Evolutionary conservation across 352 stramenopile genomes (phyloP).

Genomic region (Achlya hypogyna): DNA sequence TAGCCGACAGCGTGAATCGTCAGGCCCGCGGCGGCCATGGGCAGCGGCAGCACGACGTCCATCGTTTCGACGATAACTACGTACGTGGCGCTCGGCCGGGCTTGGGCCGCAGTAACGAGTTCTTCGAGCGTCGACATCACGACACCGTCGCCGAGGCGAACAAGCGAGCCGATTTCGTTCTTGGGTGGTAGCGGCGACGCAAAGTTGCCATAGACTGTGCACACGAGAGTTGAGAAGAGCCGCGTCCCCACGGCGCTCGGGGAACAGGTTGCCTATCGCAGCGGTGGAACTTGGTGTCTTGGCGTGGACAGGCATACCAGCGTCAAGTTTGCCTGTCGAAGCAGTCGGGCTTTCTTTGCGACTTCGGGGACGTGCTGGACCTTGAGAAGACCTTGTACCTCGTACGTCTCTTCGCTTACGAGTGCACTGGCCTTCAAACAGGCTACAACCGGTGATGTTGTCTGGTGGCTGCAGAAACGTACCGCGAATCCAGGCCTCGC

Average conservation of each 20-base stretch:
- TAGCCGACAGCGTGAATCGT: constrained; percentile 63
- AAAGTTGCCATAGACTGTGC: constrained; percentile 68
- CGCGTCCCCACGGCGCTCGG: constrained; percentile 41
- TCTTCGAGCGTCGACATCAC: constrained; percentile 27
- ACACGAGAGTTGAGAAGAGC: constrained; percentile 60
- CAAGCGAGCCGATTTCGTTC: constrained; percentile 51
- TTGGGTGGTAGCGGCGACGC: constrained; percentile 62
- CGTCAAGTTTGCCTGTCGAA: constrained; percentile 25
- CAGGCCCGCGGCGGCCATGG: constrained; percentile 33
- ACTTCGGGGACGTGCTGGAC: constrained; percentile 38
- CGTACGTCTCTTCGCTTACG: constrained; percentile 24
- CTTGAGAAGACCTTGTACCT: constrained; percentile 49
- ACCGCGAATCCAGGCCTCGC: constrained; percentile 59
- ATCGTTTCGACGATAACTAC: not conserved
- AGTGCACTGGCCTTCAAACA: constrained; percentile 22
- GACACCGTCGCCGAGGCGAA: constrained; percentile 54
- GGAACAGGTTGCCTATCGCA: not conserved
- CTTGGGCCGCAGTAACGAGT: constrained; percentile 37
- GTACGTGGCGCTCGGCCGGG: constrained; percentile 15
- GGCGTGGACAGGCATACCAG: not conserved
- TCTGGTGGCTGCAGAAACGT: constrained; percentile 22
- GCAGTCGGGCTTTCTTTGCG: constrained; percentile 22
- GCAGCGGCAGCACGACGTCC: not conserved
- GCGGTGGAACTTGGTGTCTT: not conserved
- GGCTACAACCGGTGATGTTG: constrained; percentile 28